Percentiles rank a stretch among this genome's conserved stretches.
phyloP scores from a whole-genome alignment of 129 eudicot genomes.

The Ambrosia trifida region DNA sequence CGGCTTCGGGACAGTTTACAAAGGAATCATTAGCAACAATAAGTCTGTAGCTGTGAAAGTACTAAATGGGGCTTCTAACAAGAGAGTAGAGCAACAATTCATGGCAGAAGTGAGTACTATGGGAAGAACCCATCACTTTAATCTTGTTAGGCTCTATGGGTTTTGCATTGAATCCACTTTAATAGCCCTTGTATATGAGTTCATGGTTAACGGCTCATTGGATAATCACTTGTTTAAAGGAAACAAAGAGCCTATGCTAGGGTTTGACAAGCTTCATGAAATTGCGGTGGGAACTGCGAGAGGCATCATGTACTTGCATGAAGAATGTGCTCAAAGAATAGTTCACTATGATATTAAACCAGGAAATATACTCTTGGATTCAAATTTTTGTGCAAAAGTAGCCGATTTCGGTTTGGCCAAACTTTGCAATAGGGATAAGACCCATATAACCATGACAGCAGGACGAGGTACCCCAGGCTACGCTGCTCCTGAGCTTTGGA shows the following conservation, averaged over 20 bases:
- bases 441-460: conserved; percentile 31
- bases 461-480: conserved; percentile 30
- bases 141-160: conserved; percentile 31
- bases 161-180: conserved; percentile 33
- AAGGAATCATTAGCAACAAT: conserved; percentile 19
- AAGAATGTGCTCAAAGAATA: conserved; percentile 33
- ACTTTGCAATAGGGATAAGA: conserved; percentile 32
- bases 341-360: conserved; percentile 42
- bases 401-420: conserved; percentile 37
- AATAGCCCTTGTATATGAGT: conserved; percentile 38
- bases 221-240: conserved; percentile 27
- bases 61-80: conserved; percentile 20
- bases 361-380: conserved; percentile 28
- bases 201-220: conserved; percentile 31
- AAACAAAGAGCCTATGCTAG: conserved; percentile 3
- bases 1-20: conserved; percentile 38
- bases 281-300: conserved; percentile 32
- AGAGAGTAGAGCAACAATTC: conserved; percentile 32
- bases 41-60: conserved; percentile 25
- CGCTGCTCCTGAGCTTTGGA: conserved; percentile 35
- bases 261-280: conserved; percentile 20
- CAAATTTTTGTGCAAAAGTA: conserved; percentile 31
- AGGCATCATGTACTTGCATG: conserved; percentile 37
- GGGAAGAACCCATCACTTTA: conserved; percentile 39
- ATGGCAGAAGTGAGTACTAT: conserved; percentile 38